Percentiles rank a stretch among this genome's conserved stretches.
Evolutionary conservation across 2,329 filamentous ascomycete species (phyloP).

Genomic region (Parafenestella ontariensis): DNA sequence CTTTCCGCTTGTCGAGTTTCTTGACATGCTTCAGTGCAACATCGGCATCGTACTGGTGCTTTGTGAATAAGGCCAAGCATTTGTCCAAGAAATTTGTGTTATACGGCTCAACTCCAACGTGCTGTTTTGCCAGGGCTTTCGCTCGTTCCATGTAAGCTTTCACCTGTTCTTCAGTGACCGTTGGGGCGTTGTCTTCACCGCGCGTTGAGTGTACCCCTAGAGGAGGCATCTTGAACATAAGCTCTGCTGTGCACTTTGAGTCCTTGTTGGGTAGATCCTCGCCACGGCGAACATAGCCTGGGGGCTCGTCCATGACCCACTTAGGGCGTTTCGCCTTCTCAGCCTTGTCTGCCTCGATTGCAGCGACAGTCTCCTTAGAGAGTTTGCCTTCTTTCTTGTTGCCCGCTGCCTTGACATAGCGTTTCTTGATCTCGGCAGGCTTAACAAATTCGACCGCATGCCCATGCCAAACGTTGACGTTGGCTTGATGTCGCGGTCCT

Average conservation of each 20-base stretch:
- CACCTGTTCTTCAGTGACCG: conserved; percentile 65
- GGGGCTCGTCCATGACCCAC: conserved; percentile 91
- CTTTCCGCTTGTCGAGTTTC: conserved; percentile 69
- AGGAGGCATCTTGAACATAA: conserved; percentile 79
- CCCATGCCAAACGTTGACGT: conserved; percentile 83
- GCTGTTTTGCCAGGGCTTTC: conserved; percentile 65
- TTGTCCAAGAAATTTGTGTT: conserved; percentile 90
- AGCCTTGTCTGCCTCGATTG: conserved; percentile 80
- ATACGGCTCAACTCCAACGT: conserved; percentile 73
- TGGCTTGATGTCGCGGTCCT: conserved; percentile 89
- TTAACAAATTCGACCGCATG: conserved; percentile 90
- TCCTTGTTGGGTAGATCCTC: conserved; percentile 78
- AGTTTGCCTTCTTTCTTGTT: conserved; percentile 79
- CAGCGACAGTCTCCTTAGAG: conserved; percentile 79
- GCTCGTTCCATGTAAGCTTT: conserved; percentile 79
- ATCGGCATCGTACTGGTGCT: conserved; percentile 73
- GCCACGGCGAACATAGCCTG: conserved; percentile 83
- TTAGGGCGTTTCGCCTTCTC: conserved; percentile 83
- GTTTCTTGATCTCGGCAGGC: conserved; percentile 82
- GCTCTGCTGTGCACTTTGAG: conserved; percentile 73
- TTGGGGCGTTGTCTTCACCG: conserved; percentile 52
- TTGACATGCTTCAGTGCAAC: conserved; percentile 74
- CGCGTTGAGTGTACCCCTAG: conserved; percentile 56
- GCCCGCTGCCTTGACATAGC: conserved; percentile 65
- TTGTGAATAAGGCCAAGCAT: conserved; percentile 75